Evolutionary conservation across 306 rosid genomes (phyloP).

Genomic region (Cercis canadensis): DNA sequence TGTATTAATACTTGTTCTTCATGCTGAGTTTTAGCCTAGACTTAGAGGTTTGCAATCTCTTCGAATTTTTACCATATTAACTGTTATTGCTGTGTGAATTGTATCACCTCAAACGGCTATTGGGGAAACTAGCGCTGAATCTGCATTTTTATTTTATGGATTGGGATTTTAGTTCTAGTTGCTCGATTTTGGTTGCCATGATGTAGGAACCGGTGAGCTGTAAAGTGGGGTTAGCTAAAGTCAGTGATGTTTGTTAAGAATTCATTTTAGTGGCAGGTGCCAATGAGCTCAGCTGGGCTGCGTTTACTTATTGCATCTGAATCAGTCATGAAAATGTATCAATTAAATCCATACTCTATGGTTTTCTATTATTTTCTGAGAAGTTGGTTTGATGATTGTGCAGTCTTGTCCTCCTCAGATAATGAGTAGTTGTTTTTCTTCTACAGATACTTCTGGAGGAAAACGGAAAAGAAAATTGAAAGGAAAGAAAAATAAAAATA

Average conservation of each 20-base stretch:
- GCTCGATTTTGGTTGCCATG: slow-evolving; percentile 16
- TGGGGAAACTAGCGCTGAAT: slow-evolving; percentile 3
- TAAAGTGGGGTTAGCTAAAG: slow-evolving; percentile 20
- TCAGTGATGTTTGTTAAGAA: slow-evolving; percentile 17
- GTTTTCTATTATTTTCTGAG: background rate
- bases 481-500: too few relatives aligned
- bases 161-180: slow-evolving; percentile 18
- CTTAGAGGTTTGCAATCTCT: slow-evolving; percentile 19
- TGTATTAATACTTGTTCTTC: slow-evolving; percentile 16
- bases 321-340: slow-evolving; percentile 27
- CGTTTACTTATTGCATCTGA: slow-evolving; percentile 4
- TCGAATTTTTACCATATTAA: background rate
- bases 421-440: background rate
- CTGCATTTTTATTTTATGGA: slow-evolving; percentile 9
- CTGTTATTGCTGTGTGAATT: background rate
- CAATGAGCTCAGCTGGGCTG: background rate
- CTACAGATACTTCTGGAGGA: background rate
- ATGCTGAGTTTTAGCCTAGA: slow-evolving; percentile 22
- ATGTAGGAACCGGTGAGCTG: background rate
- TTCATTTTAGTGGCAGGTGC: background rate
- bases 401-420: background rate
- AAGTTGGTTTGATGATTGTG: slow-evolving; percentile 11
- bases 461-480: background rate
- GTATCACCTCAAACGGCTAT: background rate
- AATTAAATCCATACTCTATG: background rate